A percentile compares a stretch with the other conserved stretches of the same genome.
phyloP scores from a whole-genome alignment of 2,329 filamentous ascomycete genomes.

The Cordyceps fumosorosea region DNA sequence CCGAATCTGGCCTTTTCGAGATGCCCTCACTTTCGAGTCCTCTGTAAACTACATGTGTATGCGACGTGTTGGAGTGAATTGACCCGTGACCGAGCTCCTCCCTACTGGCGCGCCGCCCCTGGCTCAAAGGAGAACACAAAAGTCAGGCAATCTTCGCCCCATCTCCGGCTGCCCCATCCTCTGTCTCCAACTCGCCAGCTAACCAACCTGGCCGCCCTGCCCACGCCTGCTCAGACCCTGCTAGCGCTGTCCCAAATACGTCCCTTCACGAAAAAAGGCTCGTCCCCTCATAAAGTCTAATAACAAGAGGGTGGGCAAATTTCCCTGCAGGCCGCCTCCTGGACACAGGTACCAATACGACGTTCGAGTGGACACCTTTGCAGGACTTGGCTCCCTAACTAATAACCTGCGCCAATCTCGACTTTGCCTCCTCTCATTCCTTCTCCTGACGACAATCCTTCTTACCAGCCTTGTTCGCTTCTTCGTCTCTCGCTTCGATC shows the following conservation, averaged over 20 bases:
- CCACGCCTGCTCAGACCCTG: neutral
- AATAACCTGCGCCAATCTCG: slow-evolving; percentile 10
- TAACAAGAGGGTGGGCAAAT: slow-evolving; percentile 1
- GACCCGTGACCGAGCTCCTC: neutral
- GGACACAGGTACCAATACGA: neutral
- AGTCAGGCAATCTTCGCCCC: slow-evolving; percentile 13
- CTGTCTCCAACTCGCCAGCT: slow-evolving; percentile 1
- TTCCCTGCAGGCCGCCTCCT: slow-evolving; percentile 2
- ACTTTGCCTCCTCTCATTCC: slow-evolving; percentile 6
- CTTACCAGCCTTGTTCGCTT: neutral
- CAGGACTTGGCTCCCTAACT: slow-evolving; percentile 9
- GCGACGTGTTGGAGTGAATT: too few relatives aligned
- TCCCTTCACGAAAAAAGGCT: neutral
- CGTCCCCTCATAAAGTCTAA: slow-evolving; percentile 5
- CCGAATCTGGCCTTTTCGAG: neutral
- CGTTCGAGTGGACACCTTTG: slow-evolving; percentile 11
- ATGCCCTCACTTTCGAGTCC: neutral
- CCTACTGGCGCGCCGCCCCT: neutral
- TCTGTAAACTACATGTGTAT: neutral
- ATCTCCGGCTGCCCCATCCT: slow-evolving; percentile 5
- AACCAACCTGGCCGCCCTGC: neutral
- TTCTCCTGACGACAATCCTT: slow-evolving; percentile 11
- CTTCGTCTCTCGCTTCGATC: slow-evolving; percentile 12
- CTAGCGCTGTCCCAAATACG: neutral
- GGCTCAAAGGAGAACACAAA: neutral